Percentiles rank a stretch among this genome's conserved stretches.
Conservation (phyloP, 2,329 filamentous ascomycete genomes). For the Hymenoscyphus occultus region DNA sequence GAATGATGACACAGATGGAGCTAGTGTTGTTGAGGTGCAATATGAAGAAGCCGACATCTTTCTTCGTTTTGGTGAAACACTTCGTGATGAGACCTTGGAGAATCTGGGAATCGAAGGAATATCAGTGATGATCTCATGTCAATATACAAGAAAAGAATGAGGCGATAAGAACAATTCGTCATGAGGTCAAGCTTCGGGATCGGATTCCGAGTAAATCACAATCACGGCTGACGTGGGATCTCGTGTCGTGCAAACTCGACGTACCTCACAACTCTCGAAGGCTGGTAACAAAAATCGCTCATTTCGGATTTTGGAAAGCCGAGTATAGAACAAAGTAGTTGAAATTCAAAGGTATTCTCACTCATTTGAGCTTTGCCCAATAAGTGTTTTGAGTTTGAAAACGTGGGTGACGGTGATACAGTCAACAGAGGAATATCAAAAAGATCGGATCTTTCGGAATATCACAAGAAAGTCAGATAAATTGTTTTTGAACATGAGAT, state of each 20-base stretch:
- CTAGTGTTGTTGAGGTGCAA: not conserved
- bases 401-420: not conserved
- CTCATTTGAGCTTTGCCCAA: constrained; percentile 5
- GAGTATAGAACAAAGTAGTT: constrained; percentile 3
- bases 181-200: constrained; percentile 2
- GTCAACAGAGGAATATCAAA: not conserved
- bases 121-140: not conserved
- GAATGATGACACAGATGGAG: not conserved
- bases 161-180: not conserved
- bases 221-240: constrained; percentile 2
- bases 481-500: not conserved
- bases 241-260: not conserved
- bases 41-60: not conserved
- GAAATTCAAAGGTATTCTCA: constrained; percentile 1
- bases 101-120: not conserved
- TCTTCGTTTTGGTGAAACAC: not conserved
- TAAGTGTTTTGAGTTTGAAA: not conserved
- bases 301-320: constrained; percentile 4
- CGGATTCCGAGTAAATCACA: not conserved
- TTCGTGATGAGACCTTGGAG: not conserved
- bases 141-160: not conserved
- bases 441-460: not conserved
- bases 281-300: constrained; percentile 4
- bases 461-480: not conserved
- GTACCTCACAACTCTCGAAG: constrained; percentile 5